Conservation (phyloP, 371 early-diverging fungal species). For the Rhizopus sp. region DNA sequence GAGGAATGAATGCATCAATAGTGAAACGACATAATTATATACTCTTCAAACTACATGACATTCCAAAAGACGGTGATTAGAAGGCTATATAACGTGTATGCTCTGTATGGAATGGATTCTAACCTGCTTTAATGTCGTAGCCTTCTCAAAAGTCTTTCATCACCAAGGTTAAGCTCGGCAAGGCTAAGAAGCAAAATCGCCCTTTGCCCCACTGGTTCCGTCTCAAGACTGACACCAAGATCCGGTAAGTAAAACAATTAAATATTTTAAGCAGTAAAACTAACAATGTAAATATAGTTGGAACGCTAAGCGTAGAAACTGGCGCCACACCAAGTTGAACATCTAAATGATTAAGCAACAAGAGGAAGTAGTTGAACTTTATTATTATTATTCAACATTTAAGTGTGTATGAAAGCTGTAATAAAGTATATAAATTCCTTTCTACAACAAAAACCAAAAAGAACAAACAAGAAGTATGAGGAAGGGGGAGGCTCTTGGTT, state of each 20-base stretch:
- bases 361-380: neutral
- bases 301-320: slow-evolving; percentile 98
- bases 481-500: too few species aligned
- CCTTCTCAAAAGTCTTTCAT: slow-evolving; percentile 95
- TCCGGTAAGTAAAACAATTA: slow-evolving; percentile 59
- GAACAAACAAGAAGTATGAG: too few species aligned
- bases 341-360: slow-evolving; percentile 57
- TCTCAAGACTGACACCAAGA: slow-evolving; percentile 93
- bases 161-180: slow-evolving; percentile 97
- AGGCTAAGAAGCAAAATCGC: slow-evolving; percentile 98
- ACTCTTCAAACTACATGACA: too few species aligned
- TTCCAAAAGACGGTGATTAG: too few species aligned
- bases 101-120: too few species aligned
- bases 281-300: slow-evolving; percentile 55
- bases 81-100: too few species aligned
- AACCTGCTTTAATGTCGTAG: slow-evolving; percentile 40
- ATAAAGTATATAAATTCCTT: too few species aligned
- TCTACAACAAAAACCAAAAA: too few species aligned
- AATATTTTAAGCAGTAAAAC: neutral
- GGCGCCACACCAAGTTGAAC: slow-evolving; percentile 98
- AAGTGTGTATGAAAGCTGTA: slow-evolving; percentile 33
- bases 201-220: slow-evolving; percentile 98
- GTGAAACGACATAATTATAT: neutral
- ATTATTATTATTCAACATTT: slow-evolving; percentile 73
- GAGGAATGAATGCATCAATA: neutral